Evolutionary conservation across 176 grass and related monocot genomes (phyloP).

Genomic region (Poa annua): DNA sequence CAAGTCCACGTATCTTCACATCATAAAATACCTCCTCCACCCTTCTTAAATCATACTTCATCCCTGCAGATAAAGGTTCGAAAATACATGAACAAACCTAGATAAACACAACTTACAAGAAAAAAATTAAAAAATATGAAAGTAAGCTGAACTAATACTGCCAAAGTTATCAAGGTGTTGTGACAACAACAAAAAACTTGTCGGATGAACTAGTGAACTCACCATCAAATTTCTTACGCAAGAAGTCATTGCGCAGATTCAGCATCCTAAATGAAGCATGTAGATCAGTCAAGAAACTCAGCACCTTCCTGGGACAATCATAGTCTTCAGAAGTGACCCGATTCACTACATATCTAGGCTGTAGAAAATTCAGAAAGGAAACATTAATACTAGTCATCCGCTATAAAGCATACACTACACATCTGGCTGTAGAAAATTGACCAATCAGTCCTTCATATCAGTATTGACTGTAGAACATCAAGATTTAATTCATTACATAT

Average conservation of each 20-base stretch:
- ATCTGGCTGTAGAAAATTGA: slow-evolving; percentile 61
- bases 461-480: neutral
- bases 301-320: slow-evolving; percentile 83
- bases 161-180: neutral
- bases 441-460: neutral
- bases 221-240: slow-evolving; percentile 99
- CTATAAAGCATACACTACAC: slow-evolving; percentile 60
- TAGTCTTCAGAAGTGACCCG: slow-evolving; percentile 89
- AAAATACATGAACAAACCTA: neutral
- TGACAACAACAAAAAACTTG: neutral
- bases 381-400: neutral
- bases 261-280: slow-evolving; percentile 95
- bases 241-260: slow-evolving; percentile 91
- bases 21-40: slow-evolving; percentile 98
- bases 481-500: slow-evolving; percentile 64
- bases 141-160: neutral
- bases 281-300: slow-evolving; percentile 84
- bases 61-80: slow-evolving; percentile 54
- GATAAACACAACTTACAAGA: slow-evolving; percentile 3
- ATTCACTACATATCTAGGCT: slow-evolving; percentile 96
- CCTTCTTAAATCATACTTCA: slow-evolving; percentile 96
- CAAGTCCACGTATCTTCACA: slow-evolving; percentile 91
- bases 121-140: neutral
- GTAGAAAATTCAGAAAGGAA: slow-evolving; percentile 20
- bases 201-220: slow-evolving; percentile 1